Evolutionary conservation across 495 filamentous ascomycete genomes (phyloP).

Genomic region (Aspergillus nidulans): DNA sequence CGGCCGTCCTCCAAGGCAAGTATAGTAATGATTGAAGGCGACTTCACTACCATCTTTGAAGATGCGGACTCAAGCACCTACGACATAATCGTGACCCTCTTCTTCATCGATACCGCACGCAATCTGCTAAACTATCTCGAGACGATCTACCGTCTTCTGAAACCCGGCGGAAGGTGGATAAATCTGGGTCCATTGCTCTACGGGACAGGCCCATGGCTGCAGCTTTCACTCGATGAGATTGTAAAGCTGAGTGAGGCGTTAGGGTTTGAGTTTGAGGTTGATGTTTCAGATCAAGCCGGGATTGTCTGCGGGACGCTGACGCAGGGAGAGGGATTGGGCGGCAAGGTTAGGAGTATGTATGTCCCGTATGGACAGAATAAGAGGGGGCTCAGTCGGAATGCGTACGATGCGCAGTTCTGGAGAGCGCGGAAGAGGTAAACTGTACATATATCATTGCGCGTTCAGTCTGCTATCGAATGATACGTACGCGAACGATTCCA

Average conservation of each 20-base stretch:
- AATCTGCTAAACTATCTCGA: slow-evolving; percentile 42
- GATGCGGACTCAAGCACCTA: slow-evolving; percentile 17
- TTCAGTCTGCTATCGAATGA: no score
- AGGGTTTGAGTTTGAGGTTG: slow-evolving; percentile 17
- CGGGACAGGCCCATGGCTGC: slow-evolving; percentile 21
- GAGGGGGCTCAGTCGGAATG: slow-evolving; percentile 24
- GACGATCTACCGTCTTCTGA: slow-evolving; percentile 35
- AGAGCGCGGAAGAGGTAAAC: slow-evolving; percentile 4
- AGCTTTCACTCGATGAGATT: slow-evolving; percentile 24
- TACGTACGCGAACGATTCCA: no score
- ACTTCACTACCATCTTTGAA: slow-evolving; percentile 32
- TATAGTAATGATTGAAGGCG: slow-evolving; percentile 34
- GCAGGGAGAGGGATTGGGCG: neutral
- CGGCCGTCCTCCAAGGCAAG: slow-evolving; percentile 11
- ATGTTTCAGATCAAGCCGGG: neutral
- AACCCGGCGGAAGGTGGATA: slow-evolving; percentile 39
- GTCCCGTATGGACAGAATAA: slow-evolving; percentile 20
- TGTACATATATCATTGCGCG: no score
- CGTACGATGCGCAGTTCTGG: slow-evolving; percentile 26
- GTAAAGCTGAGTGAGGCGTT: slow-evolving; percentile 12
- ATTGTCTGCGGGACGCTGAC: slow-evolving; percentile 10
- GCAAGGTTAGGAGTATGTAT: slow-evolving; percentile 11
- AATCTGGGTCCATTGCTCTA: slow-evolving; percentile 42
- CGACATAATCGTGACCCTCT: slow-evolving; percentile 42
- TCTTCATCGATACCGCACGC: slow-evolving; percentile 49